These are phyloP conservation scores for Fraxinus pennsylvanica DNA, from an alignment of 257 asterid genomes.

Conservation along the genomic window DNA sequence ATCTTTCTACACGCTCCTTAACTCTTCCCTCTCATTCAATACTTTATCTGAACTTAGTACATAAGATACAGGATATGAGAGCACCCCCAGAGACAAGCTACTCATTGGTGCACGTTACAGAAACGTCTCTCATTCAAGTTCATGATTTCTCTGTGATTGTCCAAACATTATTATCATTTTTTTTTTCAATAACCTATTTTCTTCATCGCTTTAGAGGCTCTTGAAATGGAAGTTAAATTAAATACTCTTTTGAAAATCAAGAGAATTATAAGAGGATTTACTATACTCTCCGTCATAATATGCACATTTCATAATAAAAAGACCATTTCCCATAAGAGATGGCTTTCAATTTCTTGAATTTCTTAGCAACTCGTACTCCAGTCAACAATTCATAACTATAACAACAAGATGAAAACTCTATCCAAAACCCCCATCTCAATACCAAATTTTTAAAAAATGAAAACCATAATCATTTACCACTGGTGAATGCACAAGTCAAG, in stretches of 20 bases:
- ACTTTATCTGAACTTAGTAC: not conserved
- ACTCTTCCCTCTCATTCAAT: not conserved
- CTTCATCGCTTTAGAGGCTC: not conserved
- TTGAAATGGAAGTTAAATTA: not conserved
- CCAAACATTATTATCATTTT: not conserved
- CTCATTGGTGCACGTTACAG: not conserved
- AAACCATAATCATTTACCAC: conserved; percentile 41
- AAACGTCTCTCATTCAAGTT: not conserved
- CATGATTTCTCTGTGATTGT: not conserved
- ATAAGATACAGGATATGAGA: not conserved
- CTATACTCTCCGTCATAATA: not conserved
- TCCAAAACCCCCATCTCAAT: not conserved
- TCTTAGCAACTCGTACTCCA: not conserved
- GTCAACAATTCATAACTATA: not conserved
- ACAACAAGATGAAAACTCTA: not conserved
- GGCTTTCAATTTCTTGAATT: not conserved
- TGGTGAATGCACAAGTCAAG: conserved; percentile 70
- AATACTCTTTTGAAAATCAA: not conserved
- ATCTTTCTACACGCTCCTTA: not conserved
- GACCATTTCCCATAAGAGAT: not conserved
- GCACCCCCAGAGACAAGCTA: not conserved
- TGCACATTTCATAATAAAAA: not conserved
- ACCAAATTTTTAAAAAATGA: not conserved
- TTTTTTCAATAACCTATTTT: not conserved
- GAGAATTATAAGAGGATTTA: not conserved